A percentile compares a stretch with the other conserved stretches of the same genome.
Conservation (phyloP, 345 rosid genomes). For the Bretschneidera sinensis region DNA sequence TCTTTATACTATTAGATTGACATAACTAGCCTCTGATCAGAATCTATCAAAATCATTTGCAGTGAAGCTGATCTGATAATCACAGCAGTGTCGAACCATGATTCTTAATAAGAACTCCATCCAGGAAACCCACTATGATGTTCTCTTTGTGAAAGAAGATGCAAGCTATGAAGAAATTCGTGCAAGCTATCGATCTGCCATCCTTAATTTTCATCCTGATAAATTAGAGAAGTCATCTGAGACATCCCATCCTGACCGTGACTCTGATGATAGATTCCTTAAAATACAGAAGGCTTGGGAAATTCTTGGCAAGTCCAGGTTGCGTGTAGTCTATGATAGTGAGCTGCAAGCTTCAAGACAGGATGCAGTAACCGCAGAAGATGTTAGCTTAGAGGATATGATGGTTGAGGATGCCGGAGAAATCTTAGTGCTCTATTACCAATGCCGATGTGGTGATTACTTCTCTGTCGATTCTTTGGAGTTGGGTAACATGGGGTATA, state of each 20-base stretch:
- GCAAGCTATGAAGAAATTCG: conserved; percentile 80
- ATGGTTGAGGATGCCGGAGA: conserved; percentile 43
- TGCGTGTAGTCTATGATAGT: conserved; percentile 48
- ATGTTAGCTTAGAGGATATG: conserved; percentile 66
- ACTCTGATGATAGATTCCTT: conserved; percentile 41
- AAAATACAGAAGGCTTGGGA: conserved; percentile 80
- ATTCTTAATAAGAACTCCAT: conserved; percentile 34
- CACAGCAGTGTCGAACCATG: conserved; percentile 30
- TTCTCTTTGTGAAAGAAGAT: conserved; percentile 57
- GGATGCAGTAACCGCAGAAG: conserved; percentile 49
- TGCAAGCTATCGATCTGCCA: conserved; percentile 49
- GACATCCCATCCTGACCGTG: conserved; percentile 18
- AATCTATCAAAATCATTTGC: too few species aligned
- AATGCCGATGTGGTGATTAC: conserved; percentile 80
- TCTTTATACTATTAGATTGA: too few species aligned
- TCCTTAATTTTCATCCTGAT: conserved; percentile 74
- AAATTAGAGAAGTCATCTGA: conserved; percentile 25
- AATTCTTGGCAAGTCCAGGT: conserved; percentile 51
- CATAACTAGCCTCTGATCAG: too few species aligned
- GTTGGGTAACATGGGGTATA: conserved; percentile 63
- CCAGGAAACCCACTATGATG: conserved; percentile 49
- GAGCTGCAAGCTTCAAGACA: conserved; percentile 49
- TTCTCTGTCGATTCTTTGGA: conserved; percentile 68
- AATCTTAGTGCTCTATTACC: conserved; percentile 43
- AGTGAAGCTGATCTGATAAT: too few species aligned